Base-by-base conservation (phyloP, 2,329 filamentous ascomycete genomes). In the Fusarium mangiferae region DNA sequence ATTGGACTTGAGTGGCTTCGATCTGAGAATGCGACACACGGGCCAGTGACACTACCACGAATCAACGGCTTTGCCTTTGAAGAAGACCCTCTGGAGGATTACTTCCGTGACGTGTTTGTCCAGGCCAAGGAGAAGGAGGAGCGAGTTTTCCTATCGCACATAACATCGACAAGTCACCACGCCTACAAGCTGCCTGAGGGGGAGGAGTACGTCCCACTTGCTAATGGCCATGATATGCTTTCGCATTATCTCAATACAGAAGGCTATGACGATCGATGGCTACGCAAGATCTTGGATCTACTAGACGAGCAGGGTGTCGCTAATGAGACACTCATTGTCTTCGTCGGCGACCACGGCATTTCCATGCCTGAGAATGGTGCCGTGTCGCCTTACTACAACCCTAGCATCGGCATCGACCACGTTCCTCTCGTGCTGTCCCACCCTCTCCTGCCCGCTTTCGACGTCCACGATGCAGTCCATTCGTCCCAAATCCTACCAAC, bases 11-110 rank as follows among this genome's bases (percentile, higher is more conserved):
- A 81, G 61, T 80, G 79, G 42, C 72, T 83, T 12, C 72, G 77
- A 24, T 77, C 77, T 13, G 71, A 77, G 5, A 57, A 75, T 7
- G 79, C 80, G 24, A 81, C 79, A 36, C 79, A 81, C 26, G 80
- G 80, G 2, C 70, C 75, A 7, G 77, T 78, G 9, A 77, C 73
- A 4, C 26, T 81, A 11, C 72, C 79, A 6, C 78, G 81, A 38
- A 77, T 81, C 52, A 82, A 83, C 69, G 81, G 82, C 33, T 83
- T 82, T n/a, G 81, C 78, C 20, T 79, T 82, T 45, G 74, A 80
- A 35, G 81, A 82, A 52, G 71, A 74, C 8, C 77, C 73, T 0
- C 75, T 82, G 0, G 78, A 79, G 41, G 76, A 81, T 30, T 82
- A 82, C 33, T 74, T 82, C 26, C 77, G 77, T 14, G 80, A 82